Conservation (phyloP, 2,329 filamentous ascomycete species). For the Aspergillus floridensis region DNA sequence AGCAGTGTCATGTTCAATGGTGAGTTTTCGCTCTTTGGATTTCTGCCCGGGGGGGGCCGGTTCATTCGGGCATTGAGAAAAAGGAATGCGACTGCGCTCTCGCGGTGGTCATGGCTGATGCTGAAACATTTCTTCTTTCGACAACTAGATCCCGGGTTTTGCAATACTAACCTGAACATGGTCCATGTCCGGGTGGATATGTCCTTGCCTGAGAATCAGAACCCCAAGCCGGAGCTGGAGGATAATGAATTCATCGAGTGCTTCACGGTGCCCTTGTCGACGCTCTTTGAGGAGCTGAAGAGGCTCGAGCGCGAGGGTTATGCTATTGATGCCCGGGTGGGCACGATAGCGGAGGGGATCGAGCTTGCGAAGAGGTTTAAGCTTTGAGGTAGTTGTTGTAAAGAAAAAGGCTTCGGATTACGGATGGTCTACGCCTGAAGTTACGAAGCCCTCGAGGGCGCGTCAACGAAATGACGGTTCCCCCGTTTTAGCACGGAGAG, state of each 20-base stretch:
- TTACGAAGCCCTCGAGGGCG: neutral
- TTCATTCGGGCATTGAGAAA: neutral
- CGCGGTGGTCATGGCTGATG: neutral
- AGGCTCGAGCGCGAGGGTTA: constrained; percentile 67
- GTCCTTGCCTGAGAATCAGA: constrained; percentile 64
- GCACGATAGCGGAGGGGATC: constrained; percentile 74
- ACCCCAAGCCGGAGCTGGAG: constrained; percentile 67
- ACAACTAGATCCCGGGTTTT: constrained; percentile 46
- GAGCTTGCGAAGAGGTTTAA: constrained; percentile 61
- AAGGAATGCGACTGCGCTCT: neutral
- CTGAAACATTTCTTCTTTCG: no score
- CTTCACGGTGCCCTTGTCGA: constrained; percentile 64
- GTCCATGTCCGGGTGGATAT: constrained; percentile 73
- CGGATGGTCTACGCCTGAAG: neutral
- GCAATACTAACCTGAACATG: constrained; percentile 51
- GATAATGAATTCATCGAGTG: constrained; percentile 81
- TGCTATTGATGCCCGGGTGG: constrained; percentile 76
- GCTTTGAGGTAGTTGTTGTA: constrained; percentile 14
- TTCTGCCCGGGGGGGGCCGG: neutral
- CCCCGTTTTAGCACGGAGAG: neutral
- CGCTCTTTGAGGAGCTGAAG: constrained; percentile 66
- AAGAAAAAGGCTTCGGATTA: neutral
- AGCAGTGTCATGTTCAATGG: constrained; percentile 48
- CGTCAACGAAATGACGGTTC: neutral
- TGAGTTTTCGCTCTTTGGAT: constrained; percentile 23